Base-by-base conservation (phyloP, 371 early-diverging fungal species). In the Phascolomyces articulosus region DNA sequence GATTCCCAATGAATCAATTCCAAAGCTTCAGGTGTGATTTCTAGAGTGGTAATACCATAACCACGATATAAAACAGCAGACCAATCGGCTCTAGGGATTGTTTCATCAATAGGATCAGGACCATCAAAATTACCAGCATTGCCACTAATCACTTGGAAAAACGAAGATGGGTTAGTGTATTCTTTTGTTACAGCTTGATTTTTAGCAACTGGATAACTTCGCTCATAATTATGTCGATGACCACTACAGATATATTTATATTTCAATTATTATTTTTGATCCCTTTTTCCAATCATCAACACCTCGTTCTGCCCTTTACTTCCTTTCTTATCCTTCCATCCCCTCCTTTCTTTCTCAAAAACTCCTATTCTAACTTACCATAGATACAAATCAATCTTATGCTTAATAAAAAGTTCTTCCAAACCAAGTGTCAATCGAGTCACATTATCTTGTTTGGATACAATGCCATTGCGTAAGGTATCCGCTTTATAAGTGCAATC, bases 331-430 rank as follows among this genome's bases (percentile, higher is more conserved):
- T 38, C 38, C 38, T 13, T 9, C 38, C 38, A 38, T 9, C 38
- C 13, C 38, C 38, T 6, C 38, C 13, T 47, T 47, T 47, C 47
- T 8, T 16, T 3, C 20, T 1, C 2, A 53, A 54, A 63, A 31
- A n/a, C n/a, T n/a, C n/a, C n/a, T n/a, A n/a, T n/a, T n/a, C n/a
- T n/a, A n/a, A 24, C n/a, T 38, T 69, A 75, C 74, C 71, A 68
- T 41, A 72, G 48, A 21, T 74, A 77, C 3, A 76, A 38, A 55
- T 76, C 76, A 3, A 76, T 75, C 4, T 68, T 63, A 49, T 74
- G 58, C 28, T 65, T 67, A 2, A 71, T 26, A 27, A 76, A 47
- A 3, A 76, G 28, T 8, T 73, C 64, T 41, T 74, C 75, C n/a
- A 77, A 31, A 9, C 71, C 71, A 16, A 28, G 51, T 21, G 47